phyloP scores from a whole-genome alignment of 2,329 filamentous ascomycete species.

The Xylaria sp. region DNA sequence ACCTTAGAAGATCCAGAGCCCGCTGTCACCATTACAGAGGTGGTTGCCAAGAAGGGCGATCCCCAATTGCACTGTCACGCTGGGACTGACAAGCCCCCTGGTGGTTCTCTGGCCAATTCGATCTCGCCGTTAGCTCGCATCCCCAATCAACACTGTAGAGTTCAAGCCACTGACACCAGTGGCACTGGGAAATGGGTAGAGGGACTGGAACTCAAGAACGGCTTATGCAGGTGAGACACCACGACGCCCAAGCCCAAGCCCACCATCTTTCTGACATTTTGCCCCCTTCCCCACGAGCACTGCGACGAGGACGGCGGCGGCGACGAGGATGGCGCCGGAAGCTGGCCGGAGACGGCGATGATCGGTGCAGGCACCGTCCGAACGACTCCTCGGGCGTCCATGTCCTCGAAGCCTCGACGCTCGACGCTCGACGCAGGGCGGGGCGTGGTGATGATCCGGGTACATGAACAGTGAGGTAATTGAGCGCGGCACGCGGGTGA shows the following conservation, averaged over 20 bases:
- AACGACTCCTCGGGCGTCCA: conserved; percentile 11
- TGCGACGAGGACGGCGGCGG: not conserved
- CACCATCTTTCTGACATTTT: conserved; percentile 3
- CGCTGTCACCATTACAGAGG: conserved; percentile 47
- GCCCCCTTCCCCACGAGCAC: conserved; percentile 8
- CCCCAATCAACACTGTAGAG: conserved; percentile 35
- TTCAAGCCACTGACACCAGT: conserved; percentile 32
- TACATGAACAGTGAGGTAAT: conserved; percentile 26
- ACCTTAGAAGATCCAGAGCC: conserved; percentile 46
- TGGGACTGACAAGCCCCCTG: conserved; percentile 38
- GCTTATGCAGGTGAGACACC: conserved; percentile 35
- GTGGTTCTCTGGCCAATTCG: conserved; percentile 43
- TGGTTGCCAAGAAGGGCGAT: conserved; percentile 43
- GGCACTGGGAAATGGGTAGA: conserved; percentile 23
- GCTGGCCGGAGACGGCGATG: conserved; percentile 8
- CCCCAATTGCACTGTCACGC: conserved; percentile 45
- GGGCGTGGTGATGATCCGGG: conserved; percentile 23
- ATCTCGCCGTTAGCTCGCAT: conserved; percentile 45
- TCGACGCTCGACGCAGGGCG: conserved; percentile 8
- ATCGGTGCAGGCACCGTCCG: conserved; percentile 10
- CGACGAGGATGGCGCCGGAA: conserved; percentile 10
- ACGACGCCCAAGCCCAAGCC: conserved; percentile 31
- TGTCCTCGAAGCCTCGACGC: not conserved
- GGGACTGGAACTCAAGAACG: conserved; percentile 28
- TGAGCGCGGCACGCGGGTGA: conserved; percentile 37